phyloP scores from a whole-genome alignment of 2,329 filamentous ascomycete species.

The Colletotrichum spaethianum region DNA sequence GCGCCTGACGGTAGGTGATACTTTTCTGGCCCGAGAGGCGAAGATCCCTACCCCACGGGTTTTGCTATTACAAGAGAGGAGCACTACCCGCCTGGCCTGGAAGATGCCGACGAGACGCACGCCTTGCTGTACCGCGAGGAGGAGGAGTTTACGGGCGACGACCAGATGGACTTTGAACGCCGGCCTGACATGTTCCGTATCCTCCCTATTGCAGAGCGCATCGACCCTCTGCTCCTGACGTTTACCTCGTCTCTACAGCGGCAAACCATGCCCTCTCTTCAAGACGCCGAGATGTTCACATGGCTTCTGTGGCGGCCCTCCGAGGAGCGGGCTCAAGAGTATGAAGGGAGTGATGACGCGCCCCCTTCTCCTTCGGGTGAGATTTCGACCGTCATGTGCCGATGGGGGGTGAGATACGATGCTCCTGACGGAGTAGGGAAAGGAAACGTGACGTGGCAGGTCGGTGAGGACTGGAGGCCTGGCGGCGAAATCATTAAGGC shows the following conservation, averaged over 20 bases:
- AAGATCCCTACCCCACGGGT: constrained; percentile 41
- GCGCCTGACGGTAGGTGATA: constrained; percentile 45
- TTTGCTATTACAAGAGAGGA: constrained; percentile 41
- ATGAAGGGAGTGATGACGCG: constrained; percentile 20
- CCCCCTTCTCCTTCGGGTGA: neutral
- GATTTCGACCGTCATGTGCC: constrained; percentile 12
- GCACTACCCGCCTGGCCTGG: constrained; percentile 41
- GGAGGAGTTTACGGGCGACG: constrained; percentile 28
- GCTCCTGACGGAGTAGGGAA: neutral
- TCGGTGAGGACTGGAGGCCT: constrained; percentile 3
- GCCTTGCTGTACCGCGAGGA: constrained; percentile 27
- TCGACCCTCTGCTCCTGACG: constrained; percentile 43
- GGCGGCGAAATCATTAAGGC: neutral
- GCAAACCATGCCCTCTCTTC: constrained; percentile 40
- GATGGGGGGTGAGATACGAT: constrained; percentile 22
- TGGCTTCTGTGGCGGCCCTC: constrained; percentile 43
- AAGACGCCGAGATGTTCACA: constrained; percentile 44
- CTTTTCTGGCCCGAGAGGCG: constrained; percentile 44
- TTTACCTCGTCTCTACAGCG: constrained; percentile 42
- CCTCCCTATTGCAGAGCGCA: constrained; percentile 35
- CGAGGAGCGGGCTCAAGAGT: constrained; percentile 35
- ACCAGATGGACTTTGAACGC: neutral
- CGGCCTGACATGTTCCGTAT: constrained; percentile 44
- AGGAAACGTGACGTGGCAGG: constrained; percentile 12
- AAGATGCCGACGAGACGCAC: constrained; percentile 7